These are phyloP conservation scores for Aspergillus quadricinctus DNA, from an alignment of 2,329 filamentous ascomycete species.

Conservation along the genomic window DNA sequence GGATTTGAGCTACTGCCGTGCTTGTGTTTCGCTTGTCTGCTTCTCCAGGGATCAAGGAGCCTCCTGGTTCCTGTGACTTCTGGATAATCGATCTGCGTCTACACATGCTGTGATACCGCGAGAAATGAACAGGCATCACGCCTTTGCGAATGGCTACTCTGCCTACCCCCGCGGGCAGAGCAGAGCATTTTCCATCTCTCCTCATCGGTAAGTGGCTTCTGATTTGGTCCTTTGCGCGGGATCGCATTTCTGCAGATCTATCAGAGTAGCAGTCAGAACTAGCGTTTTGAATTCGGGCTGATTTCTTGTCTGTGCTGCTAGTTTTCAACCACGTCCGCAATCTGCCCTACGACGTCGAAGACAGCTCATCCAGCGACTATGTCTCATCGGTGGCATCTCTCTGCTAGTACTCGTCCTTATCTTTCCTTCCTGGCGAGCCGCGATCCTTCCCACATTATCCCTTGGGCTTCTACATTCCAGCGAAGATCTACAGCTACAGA, in stretches of 20 bases:
- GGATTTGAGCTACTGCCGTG: background rate
- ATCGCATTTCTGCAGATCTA: background rate
- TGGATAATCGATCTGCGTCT: constrained; percentile 4
- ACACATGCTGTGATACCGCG: constrained; percentile 31
- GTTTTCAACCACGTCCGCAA: constrained; percentile 80
- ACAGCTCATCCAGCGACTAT: constrained; percentile 67
- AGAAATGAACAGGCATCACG: constrained; percentile 84
- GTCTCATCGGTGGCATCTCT: constrained; percentile 51
- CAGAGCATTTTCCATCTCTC: constrained; percentile 77
- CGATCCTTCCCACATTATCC: constrained; percentile 59
- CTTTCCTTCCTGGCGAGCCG: constrained; percentile 68
- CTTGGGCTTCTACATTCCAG: constrained; percentile 65
- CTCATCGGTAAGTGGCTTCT: constrained; percentile 65
- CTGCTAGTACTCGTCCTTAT: constrained; percentile 64
- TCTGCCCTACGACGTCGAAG: constrained; percentile 68
- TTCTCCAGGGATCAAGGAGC: constrained; percentile 10
- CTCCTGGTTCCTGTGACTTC: constrained; percentile 5
- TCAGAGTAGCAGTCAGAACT: background rate
- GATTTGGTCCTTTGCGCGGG: background rate
- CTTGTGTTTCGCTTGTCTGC: background rate
- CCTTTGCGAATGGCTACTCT: constrained; percentile 71
- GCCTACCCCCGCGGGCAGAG: constrained; percentile 66
- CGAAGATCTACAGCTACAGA: constrained; percentile 78
- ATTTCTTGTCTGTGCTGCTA: constrained; percentile 30
- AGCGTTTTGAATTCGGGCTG: background rate